Evolutionary conservation across 2,329 filamentous ascomycete genomes (phyloP).

Genomic region (Aspergillus ibericus): DNA sequence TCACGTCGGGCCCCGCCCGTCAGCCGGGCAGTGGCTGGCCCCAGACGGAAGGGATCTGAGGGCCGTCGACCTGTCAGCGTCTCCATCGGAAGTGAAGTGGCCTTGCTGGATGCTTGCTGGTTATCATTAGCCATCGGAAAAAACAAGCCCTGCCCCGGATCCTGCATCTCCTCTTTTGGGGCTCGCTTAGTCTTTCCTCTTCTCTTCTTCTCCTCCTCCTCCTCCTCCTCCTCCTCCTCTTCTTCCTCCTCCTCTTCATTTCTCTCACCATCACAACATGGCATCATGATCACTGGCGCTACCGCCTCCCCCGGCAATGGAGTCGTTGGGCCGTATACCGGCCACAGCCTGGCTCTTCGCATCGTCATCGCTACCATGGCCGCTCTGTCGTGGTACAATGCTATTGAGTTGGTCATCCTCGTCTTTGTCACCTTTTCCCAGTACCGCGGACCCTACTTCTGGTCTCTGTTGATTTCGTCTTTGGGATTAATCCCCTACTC

Average conservation of each 20-base stretch:
- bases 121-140: not conserved
- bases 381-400: slow-evolving; percentile 52
- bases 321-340: slow-evolving; percentile 39
- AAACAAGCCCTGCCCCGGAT: not conserved
- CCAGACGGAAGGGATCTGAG: not conserved
- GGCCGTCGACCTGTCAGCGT: not conserved
- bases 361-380: slow-evolving; percentile 50
- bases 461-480: slow-evolving; percentile 47
- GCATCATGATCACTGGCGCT: slow-evolving; percentile 26
- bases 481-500: slow-evolving; percentile 48
- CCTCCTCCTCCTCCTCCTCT: not conserved
- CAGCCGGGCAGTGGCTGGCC: not conserved
- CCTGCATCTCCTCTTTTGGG: not conserved
- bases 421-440: slow-evolving; percentile 51
- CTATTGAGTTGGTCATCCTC: slow-evolving; percentile 50
- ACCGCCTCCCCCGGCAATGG: slow-evolving; percentile 32
- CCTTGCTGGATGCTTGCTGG: not conserved
- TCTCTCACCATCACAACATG: slow-evolving; percentile 6
- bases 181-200: not conserved
- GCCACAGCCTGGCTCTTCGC: slow-evolving; percentile 36
- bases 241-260: slow-evolving; percentile 11
- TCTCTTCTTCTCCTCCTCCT: not conserved
- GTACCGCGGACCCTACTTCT: slow-evolving; percentile 52
- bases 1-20: not conserved
- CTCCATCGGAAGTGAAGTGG: too few species aligned